Evolutionary conservation across 371 early-diverging fungal genomes (phyloP).

Genomic region (Funneliformis caledonium): DNA sequence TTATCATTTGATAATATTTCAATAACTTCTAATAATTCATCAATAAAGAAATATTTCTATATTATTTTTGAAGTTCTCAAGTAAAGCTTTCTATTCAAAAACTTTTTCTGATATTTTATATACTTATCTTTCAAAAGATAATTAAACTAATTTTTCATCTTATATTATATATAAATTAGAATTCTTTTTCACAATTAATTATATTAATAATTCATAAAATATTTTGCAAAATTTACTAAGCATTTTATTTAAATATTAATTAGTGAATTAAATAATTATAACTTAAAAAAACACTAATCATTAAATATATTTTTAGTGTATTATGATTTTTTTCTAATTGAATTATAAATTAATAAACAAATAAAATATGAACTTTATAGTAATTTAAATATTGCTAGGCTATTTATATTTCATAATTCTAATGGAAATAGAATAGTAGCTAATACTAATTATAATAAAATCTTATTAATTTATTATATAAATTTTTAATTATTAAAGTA

Average conservation of each 20-base stretch:
- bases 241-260: slow-evolving; percentile 14
- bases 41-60: neutral
- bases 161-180: neutral
- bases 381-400: neutral
- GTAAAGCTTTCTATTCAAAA: neutral
- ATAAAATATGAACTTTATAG: no score
- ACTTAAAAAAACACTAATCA: neutral
- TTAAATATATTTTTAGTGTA: slow-evolving; percentile 2
- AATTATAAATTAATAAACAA: neutral
- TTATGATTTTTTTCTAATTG: neutral
- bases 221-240: neutral
- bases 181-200: neutral
- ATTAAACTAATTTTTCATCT: neutral
- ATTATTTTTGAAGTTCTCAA: neutral
- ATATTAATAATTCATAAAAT: slow-evolving; percentile 9
- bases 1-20: neutral
- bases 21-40: neutral
- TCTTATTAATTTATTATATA: neutral
- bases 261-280: no score
- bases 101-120: slow-evolving; percentile 29
- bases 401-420: neutral
- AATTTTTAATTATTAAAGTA: neutral
- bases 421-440: neutral
- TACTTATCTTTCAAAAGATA: neutral
- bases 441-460: neutral